Conservation (phyloP, 208 protist genomes). For the Leishmania aethiopica region DNA sequence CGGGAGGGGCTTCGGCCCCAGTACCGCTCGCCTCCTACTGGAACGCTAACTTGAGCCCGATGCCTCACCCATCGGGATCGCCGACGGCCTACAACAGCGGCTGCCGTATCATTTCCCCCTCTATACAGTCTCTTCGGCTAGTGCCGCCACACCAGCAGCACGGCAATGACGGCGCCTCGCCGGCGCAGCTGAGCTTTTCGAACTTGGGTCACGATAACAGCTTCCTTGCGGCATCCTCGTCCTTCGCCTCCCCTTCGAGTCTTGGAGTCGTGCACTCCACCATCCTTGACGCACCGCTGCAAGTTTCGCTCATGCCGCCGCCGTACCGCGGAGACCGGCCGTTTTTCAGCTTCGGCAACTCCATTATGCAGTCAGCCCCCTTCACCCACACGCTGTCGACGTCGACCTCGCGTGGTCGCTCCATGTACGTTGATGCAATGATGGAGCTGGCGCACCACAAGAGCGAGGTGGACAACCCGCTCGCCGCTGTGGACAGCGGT, state of each 20-base stretch:
- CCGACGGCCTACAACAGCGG: constrained; percentile 19
- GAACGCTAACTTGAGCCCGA: constrained; percentile 17
- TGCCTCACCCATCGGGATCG: constrained; percentile 20
- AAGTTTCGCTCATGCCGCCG: constrained; percentile 30
- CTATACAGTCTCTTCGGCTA: constrained; percentile 15
- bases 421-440: constrained; percentile 32
- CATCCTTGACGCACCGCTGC: constrained; percentile 39
- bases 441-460: constrained; percentile 21
- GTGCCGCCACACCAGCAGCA: constrained; percentile 9
- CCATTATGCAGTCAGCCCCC: constrained; percentile 26
- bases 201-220: constrained; percentile 21
- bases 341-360: constrained; percentile 29
- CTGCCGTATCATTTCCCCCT: constrained; percentile 16
- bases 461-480: constrained; percentile 22
- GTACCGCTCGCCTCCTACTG: constrained; percentile 29
- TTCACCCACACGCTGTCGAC: constrained; percentile 18
- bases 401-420: constrained; percentile 15
- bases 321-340: constrained; percentile 15
- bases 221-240: constrained; percentile 5
- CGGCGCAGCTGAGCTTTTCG: constrained; percentile 27
- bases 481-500: neutral
- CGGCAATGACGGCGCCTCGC: constrained; percentile 19
- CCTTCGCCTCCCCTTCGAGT: constrained; percentile 3
- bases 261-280: constrained; percentile 16
- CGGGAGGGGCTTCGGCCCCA: neutral